These are phyloP conservation scores for Neocatenulostroma microsporum DNA, from an alignment of 2,329 filamentous ascomycete species.

Conservation along the genomic window DNA sequence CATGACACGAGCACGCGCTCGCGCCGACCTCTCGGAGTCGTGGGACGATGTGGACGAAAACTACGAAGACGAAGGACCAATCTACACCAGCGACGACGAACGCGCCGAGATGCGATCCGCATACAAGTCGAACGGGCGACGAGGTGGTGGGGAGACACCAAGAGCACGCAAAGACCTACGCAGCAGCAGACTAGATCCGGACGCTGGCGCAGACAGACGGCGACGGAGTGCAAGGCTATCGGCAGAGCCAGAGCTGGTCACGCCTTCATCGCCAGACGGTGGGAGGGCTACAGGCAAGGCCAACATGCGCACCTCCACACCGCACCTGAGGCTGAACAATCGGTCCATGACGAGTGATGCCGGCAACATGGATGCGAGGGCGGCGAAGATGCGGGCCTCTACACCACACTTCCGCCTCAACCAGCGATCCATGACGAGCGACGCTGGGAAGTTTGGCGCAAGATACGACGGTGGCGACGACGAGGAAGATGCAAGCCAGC, in stretches of 20 bases:
- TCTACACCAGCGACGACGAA: slow-evolving; percentile 24
- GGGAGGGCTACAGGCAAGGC: slow-evolving; percentile 5
- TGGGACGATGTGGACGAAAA: slow-evolving; percentile 28
- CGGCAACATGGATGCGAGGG: slow-evolving; percentile 14
- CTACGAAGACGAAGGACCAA: slow-evolving; percentile 14
- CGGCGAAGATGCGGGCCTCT: slow-evolving; percentile 14
- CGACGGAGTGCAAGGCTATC: slow-evolving; percentile 16
- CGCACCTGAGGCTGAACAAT: slow-evolving; percentile 24
- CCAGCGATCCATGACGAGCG: slow-evolving; percentile 26
- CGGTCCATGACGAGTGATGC: slow-evolving; percentile 25
- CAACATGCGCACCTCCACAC: slow-evolving; percentile 15
- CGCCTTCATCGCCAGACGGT: slow-evolving; percentile 32
- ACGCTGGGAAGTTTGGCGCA: slow-evolving; percentile 20
- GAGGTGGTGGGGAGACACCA: slow-evolving; percentile 2
- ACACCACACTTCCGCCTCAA: slow-evolving; percentile 19
- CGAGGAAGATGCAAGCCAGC: slow-evolving; percentile 7
- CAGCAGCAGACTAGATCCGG: slow-evolving; percentile 11
- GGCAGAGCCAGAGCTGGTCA: slow-evolving; percentile 35
- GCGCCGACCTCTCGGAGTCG: slow-evolving; percentile 24
- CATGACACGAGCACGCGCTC: slow-evolving; percentile 13
- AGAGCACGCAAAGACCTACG: slow-evolving; percentile 7
- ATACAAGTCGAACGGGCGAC: slow-evolving; percentile 9
- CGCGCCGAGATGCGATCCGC: slow-evolving; percentile 21
- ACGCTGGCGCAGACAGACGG: slow-evolving; percentile 1
- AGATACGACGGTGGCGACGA: slow-evolving; percentile 18